Percentiles rank a stretch among this genome's conserved stretches.
These are phyloP conservation scores for Colletotrichum gigasporum DNA, from an alignment of 2,329 filamentous ascomycete species.

Conservation along the genomic window DNA sequence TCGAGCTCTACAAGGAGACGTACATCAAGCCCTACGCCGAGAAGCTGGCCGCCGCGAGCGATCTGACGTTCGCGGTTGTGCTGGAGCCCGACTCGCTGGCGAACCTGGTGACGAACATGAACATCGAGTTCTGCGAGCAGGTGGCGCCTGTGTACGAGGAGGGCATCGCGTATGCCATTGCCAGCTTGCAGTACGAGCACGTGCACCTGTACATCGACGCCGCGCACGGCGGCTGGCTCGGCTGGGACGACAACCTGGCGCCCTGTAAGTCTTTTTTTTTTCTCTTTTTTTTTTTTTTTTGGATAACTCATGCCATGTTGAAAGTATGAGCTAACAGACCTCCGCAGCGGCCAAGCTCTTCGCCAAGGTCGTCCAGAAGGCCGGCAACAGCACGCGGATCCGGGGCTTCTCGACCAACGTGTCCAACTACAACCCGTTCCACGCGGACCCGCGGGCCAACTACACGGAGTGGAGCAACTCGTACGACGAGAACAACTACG, in stretches of 20 bases:
- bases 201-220: constrained; percentile 52
- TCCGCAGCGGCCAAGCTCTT: constrained; percentile 49
- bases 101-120: constrained; percentile 52
- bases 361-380: constrained; percentile 47
- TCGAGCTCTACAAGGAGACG: constrained; percentile 50
- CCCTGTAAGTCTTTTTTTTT: constrained; percentile 39
- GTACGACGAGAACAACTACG: constrained; percentile 53
- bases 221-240: constrained; percentile 54
- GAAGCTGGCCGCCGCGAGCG: constrained; percentile 46
- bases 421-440: constrained; percentile 52
- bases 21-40: constrained; percentile 50
- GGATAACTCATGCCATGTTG: neutral
- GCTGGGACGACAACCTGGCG: constrained; percentile 50
- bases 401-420: constrained; percentile 56
- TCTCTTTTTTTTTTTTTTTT: neutral
- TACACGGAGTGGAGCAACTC: constrained; percentile 51
- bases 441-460: constrained; percentile 47
- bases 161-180: constrained; percentile 52
- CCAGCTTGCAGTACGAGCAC: constrained; percentile 47
- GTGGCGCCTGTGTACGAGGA: constrained; percentile 49
- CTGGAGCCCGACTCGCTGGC: constrained; percentile 55
- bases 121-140: constrained; percentile 46
- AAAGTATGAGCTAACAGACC: constrained; percentile 1
- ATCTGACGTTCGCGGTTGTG: constrained; percentile 53
- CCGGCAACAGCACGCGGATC: constrained; percentile 41